Base-by-base conservation (phyloP, 345 rosid genomes). In the Salix brachista region DNA sequence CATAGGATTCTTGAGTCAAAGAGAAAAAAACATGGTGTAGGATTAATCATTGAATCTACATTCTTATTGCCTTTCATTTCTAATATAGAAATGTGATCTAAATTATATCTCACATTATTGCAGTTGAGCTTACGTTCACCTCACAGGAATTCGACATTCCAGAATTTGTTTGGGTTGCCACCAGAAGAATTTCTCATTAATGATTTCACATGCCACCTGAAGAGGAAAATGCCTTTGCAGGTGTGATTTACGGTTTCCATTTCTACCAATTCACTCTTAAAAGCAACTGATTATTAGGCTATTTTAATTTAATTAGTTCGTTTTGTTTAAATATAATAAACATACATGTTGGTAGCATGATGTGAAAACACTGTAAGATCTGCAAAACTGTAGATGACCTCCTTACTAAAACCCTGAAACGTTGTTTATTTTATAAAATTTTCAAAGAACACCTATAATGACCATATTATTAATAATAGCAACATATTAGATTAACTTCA, bases 161-260 rank as follows among this genome's bases (percentile, higher is more conserved):
- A 91, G 87, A 91, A 90, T 84, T 75, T 91, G 69, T 93, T 95
- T 84, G 88, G 89, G 60, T 84, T 95, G 87, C 99, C 99, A 9
- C 87, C 90, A 25, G 99, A 93, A 69, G 97, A 93, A 73, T 95
- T 91, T 82, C 94, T 93, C 76, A 87, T 95, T 77, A 86, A 85
- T 77, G 94, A 90, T 81, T 93, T 88, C 46, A 84, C 91, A 65
- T 95, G 98, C 83, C 81, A 85, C 8, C 82, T 93, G 85, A 93
- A 80, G 91, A 90, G 97, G 79, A 93, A 91, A 84, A 82, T 95
- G 76, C 99, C 97, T 70, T 74, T 89, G 56, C 97, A 90, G 99
- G 97, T 95, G 71, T 65, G 65, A 66, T 32, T 72, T 77, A 77
- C 14, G 9, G 68, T 83, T 75, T 23, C 72, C 56, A 50, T 52